Conservation (phyloP, 768 basidiomycete genomes). For the Naganishia vishniacii region DNA sequence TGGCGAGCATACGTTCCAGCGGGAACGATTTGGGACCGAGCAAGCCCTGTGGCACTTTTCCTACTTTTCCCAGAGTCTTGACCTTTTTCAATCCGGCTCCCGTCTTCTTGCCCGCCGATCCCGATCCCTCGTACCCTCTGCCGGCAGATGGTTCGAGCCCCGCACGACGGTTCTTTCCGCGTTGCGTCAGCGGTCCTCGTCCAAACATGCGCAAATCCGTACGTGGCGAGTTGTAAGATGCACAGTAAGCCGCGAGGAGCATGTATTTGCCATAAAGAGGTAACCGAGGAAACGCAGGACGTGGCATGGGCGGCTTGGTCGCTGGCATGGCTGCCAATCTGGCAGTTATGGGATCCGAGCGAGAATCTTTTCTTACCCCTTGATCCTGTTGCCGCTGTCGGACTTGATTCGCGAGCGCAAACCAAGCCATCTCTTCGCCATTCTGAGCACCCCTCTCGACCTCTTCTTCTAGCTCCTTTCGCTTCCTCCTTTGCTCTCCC, state of each 20-base stretch:
- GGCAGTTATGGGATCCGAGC: slow-evolving; percentile 5
- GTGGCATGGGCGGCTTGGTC: slow-evolving; percentile 11
- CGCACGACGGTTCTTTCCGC: background rate
- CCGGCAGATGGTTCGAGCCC: slow-evolving; percentile 48
- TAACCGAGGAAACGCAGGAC: slow-evolving; percentile 28
- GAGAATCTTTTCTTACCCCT: no score
- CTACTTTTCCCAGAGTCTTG: slow-evolving; percentile 51
- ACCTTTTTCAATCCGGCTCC: slow-evolving; percentile 50
- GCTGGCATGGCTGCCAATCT: background rate
- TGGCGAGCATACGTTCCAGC: slow-evolving; percentile 70
- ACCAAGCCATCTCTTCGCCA: slow-evolving; percentile 20
- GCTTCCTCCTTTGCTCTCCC: background rate
- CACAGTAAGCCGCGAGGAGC: slow-evolving; percentile 69
- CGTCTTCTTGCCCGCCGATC: slow-evolving; percentile 48
- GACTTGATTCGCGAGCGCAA: slow-evolving; percentile 18
- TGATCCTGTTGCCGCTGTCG: slow-evolving; percentile 4
- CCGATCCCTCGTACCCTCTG: slow-evolving; percentile 45
- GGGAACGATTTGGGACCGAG: slow-evolving; percentile 73
- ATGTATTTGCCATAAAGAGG: slow-evolving; percentile 59
- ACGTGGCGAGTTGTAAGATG: slow-evolving; percentile 76
- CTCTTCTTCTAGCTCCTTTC: slow-evolving; percentile 12
- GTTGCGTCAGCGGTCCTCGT: slow-evolving; percentile 59
- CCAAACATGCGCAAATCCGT: slow-evolving; percentile 80
- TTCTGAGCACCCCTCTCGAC: background rate
- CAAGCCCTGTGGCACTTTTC: slow-evolving; percentile 61